Percentiles rank a stretch among this genome's conserved stretches.
These are phyloP conservation scores for Paracoccidioides brasiliensis DNA, from an alignment of 2,329 filamentous ascomycete genomes.

Conservation along the genomic window DNA sequence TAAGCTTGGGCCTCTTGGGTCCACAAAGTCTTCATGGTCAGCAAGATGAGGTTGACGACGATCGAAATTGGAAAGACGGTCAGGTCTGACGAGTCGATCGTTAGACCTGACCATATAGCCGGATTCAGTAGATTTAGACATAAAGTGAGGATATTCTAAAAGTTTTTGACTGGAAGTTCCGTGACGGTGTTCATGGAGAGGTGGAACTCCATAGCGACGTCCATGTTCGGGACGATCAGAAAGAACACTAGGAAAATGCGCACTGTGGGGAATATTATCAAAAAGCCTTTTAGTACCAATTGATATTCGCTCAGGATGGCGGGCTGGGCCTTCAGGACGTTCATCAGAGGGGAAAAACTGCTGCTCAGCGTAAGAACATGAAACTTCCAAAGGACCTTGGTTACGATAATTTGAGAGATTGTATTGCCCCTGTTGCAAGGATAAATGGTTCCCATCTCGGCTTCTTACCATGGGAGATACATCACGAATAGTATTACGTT, in stretches of 20 bases:
- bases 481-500: slow-evolving; percentile 9
- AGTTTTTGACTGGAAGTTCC: slow-evolving; percentile 4
- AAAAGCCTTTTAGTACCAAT: slow-evolving; percentile 6
- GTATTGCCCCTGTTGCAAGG: not conserved
- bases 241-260: slow-evolving; percentile 9
- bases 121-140: slow-evolving; percentile 9
- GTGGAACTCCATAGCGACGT: slow-evolving; percentile 11
- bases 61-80: slow-evolving; percentile 9
- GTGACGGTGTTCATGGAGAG: not conserved
- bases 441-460: not conserved
- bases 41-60: slow-evolving; percentile 10
- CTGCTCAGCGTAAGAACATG: slow-evolving; percentile 8
- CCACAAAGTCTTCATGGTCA: slow-evolving; percentile 13
- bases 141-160: slow-evolving; percentile 3
- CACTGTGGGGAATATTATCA: slow-evolving; percentile 10
- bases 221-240: slow-evolving; percentile 11
- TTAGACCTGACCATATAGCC: slow-evolving; percentile 12
- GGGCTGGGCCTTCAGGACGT: slow-evolving; percentile 11
- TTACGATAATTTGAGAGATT: not conserved
- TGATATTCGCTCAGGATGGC: slow-evolving; percentile 10
- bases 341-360: slow-evolving; percentile 5
- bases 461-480: not conserved
- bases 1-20: slow-evolving; percentile 1
- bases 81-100: slow-evolving; percentile 12
- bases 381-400: slow-evolving; percentile 2